Base-by-base conservation (phyloP, 345 rosid species). In the Conringia planisiliqua region DNA sequence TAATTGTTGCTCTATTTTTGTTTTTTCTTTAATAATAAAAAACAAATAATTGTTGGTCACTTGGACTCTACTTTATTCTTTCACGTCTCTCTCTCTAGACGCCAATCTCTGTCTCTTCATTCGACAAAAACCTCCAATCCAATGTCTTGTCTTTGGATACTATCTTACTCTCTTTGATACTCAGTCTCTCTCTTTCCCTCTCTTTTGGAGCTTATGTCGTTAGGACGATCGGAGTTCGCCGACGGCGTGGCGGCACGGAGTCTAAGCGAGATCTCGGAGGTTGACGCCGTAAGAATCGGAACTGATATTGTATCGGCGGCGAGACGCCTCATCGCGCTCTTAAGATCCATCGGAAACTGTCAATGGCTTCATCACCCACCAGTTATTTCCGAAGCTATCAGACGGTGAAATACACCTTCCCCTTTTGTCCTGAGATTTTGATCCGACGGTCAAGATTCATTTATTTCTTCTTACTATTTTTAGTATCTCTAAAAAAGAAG, bases 281-380 rank as follows among this genome's bases (percentile, higher is more conserved):
- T 74, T 5, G 85, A 87, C 5, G 71, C 88, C 38, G 47, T 83
- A 6, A 84, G 83, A 46, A 36, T 88, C 56, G 63, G 88, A 39
- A 61, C 85, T 64, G 96, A 93, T 82, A 86, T 91, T 18, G 93
- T 89, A 0, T 81, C 93, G 29, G 96, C 90, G 10, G 90, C 91
- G 0, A 84, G 90, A 63, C 76, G 88, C 33, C 86, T 78, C 79
- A 65, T 88, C 18, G 80, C 78, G 64, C 83, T 93, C 64, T 78
- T 93, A 74, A 89, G 91, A 55, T 72, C 81, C 10, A 89, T 87
- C 3, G 60, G 77, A 16, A 89, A 84, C 70, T 87, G 83, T 43
- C 85, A 72, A 12, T 89, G 97, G 97, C 86, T 93, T 20, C 96
- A 91, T 66, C 88, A 84, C 56, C 81, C 62, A 56, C 66, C 82